Conservation (phyloP, 345 rosid species). For the Linum usitatissimum region DNA sequence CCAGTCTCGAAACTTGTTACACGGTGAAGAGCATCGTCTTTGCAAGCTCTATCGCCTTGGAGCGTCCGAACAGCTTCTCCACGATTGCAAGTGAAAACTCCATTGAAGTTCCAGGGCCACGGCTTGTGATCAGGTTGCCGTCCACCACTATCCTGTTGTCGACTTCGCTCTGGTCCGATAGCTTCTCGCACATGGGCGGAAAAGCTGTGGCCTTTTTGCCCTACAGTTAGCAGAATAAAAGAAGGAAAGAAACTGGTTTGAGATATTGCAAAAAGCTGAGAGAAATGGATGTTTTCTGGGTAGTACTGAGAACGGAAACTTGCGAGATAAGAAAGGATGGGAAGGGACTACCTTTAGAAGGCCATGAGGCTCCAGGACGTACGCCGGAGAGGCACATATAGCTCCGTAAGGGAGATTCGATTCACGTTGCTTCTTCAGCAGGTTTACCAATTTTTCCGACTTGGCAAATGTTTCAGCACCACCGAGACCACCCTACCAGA, state of each 20-base stretch:
- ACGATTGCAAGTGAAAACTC: slow-evolving; percentile 76
- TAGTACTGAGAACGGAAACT: background rate
- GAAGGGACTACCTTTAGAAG: slow-evolving; percentile 55
- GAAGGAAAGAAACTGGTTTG: too few species aligned
- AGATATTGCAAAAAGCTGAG: too few species aligned
- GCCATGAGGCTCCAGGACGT: slow-evolving; percentile 83
- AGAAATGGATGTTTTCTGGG: too few species aligned
- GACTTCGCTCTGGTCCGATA: slow-evolving; percentile 61
- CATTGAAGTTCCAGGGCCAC: slow-evolving; percentile 87
- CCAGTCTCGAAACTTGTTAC: background rate
- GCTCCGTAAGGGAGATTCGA: slow-evolving; percentile 80
- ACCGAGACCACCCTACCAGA: slow-evolving; percentile 74
- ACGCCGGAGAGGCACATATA: slow-evolving; percentile 93
- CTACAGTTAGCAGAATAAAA: slow-evolving; percentile 16
- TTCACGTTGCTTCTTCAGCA: slow-evolving; percentile 69
- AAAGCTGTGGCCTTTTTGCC: slow-evolving; percentile 90
- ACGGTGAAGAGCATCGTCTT: slow-evolving; percentile 41
- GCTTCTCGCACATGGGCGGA: slow-evolving; percentile 72
- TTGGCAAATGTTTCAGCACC: slow-evolving; percentile 87
- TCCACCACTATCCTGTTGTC: slow-evolving; percentile 78
- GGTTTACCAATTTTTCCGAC: slow-evolving; percentile 61
- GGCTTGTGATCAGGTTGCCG: slow-evolving; percentile 85
- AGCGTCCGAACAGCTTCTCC: slow-evolving; percentile 68
- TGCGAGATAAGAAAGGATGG: too few species aligned
- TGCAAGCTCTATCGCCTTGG: slow-evolving; percentile 61